These are phyloP conservation scores for Acorus calamus DNA, from an alignment of 106 monocot genomes.

Conservation along the genomic window DNA sequence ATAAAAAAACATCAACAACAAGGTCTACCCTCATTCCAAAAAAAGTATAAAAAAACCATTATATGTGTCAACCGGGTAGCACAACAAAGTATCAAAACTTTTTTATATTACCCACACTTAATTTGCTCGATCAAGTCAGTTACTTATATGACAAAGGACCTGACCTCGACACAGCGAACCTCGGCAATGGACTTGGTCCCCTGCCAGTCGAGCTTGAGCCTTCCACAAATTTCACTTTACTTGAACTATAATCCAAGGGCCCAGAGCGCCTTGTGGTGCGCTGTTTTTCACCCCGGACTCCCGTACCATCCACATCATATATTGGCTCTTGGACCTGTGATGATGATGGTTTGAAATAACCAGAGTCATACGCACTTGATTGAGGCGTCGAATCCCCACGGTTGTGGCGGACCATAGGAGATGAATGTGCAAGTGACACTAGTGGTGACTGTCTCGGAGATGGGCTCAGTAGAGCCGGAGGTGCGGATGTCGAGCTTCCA, in stretches of 20 bases:
- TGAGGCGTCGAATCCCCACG: constrained; percentile 37
- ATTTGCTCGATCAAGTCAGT: too few species aligned
- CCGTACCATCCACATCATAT: constrained; percentile 31
- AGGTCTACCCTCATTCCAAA: too few species aligned
- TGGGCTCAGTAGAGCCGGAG: constrained; percentile 27
- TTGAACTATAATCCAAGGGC: constrained; percentile 53
- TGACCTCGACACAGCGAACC: constrained; percentile 80
- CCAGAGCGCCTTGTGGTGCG: constrained; percentile 47
- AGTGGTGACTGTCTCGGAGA: constrained; percentile 81
- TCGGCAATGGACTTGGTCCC: constrained; percentile 59
- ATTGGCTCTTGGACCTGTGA: constrained; percentile 29
- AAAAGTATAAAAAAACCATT: too few species aligned
- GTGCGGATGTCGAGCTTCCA: constrained; percentile 19
- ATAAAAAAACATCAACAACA: too few species aligned
- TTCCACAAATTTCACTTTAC: constrained; percentile 69
- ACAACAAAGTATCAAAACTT: too few species aligned
- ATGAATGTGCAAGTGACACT: constrained; percentile 59
- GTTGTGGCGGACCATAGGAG: constrained; percentile 47
- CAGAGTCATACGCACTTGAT: constrained; percentile 22
- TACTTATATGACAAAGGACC: constrained; percentile 70
- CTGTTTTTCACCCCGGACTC: constrained; percentile 21
- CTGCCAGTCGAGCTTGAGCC: constrained; percentile 49
- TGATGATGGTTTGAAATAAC: constrained; percentile 15
- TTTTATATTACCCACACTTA: too few species aligned
- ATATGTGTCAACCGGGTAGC: too few species aligned